phyloP scores from a whole-genome alignment of 352 stramenopile genomes.

The Albugo laibachii region DNA sequence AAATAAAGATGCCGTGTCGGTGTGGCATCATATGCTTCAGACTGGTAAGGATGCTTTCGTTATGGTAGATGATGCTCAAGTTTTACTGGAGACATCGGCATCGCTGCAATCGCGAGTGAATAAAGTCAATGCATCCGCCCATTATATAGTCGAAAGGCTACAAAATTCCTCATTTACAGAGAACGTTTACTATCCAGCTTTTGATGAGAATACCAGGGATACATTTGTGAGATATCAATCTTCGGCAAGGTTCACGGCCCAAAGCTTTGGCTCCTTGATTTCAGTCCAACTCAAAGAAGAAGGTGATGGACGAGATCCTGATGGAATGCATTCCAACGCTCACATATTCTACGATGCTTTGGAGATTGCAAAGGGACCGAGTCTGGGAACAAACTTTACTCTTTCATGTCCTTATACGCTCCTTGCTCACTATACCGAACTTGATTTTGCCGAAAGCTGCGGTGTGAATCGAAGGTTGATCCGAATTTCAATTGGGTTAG shows the following conservation, averaged over 20 bases:
- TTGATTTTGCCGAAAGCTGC: conserved; percentile 82
- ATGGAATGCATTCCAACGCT: conserved; percentile 35
- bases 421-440: conserved; percentile 84
- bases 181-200: conserved; percentile 70
- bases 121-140: conserved; percentile 64
- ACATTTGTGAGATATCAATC: no score
- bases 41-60: conserved; percentile 35
- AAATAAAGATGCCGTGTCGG: conserved; percentile 12
- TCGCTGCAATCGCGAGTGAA: conserved; percentile 56
- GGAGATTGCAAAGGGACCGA: conserved; percentile 66
- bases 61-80: conserved; percentile 29
- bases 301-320: background rate
- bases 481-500: conserved; percentile 81
- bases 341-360: conserved; percentile 80
- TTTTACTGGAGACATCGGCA: conserved; percentile 22
- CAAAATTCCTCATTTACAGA: conserved; percentile 56
- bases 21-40: conserved; percentile 1
- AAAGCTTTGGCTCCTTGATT: conserved; percentile 72
- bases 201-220: conserved; percentile 6
- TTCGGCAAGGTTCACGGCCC: conserved; percentile 1
- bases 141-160: conserved; percentile 47
- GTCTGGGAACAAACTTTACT: conserved; percentile 89
- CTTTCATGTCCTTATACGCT: conserved; percentile 84
- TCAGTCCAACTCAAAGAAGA: conserved; percentile 43
- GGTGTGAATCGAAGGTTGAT: conserved; percentile 82